Percentiles rank a stretch among this genome's conserved stretches.
Evolutionary conservation across 1,284 basidiomycete species (phyloP).

Genomic region (Fomitopsis palustris): DNA sequence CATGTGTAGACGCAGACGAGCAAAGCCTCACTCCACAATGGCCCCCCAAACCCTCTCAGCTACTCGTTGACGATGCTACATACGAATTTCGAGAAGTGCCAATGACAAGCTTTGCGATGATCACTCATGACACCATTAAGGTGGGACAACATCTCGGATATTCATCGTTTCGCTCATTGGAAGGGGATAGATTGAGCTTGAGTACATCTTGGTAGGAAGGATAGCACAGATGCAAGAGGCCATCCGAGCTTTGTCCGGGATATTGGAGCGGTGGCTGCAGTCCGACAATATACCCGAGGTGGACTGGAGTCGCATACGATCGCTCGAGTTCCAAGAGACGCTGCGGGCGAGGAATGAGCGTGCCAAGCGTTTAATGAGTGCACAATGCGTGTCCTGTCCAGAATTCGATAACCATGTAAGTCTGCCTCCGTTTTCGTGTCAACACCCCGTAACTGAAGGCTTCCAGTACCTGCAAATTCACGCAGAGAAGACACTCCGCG

Average conservation of each 20-base stretch:
- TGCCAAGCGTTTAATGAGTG: slow-evolving; percentile 38
- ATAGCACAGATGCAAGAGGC: slow-evolving; percentile 60
- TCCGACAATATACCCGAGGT: slow-evolving; percentile 60
- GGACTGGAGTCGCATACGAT: slow-evolving; percentile 81
- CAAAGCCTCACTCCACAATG: slow-evolving; percentile 69
- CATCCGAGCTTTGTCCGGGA: slow-evolving; percentile 41
- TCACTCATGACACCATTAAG: slow-evolving; percentile 74
- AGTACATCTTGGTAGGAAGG: slow-evolving; percentile 58
- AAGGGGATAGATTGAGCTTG: slow-evolving; percentile 60
- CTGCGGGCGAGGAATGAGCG: slow-evolving; percentile 60
- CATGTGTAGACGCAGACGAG: slow-evolving; percentile 52
- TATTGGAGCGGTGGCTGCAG: slow-evolving; percentile 56
- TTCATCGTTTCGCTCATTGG: slow-evolving; percentile 5
- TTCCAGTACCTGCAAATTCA: slow-evolving; percentile 74
- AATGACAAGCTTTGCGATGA: slow-evolving; percentile 72
- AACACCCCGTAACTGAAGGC: background rate
- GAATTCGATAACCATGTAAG: slow-evolving; percentile 71
- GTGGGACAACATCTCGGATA: slow-evolving; percentile 30
- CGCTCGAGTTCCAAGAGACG: slow-evolving; percentile 92
- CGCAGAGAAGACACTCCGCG: slow-evolving; percentile 68
- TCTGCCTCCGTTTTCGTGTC: background rate
- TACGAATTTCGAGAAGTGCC: slow-evolving; percentile 75
- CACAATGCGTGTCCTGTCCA: slow-evolving; percentile 54
- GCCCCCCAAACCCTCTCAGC: slow-evolving; percentile 54
- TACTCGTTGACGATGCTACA: slow-evolving; percentile 49